A percentile compares a stretch with the other conserved stretches of the same genome.
Conservation (phyloP, 176 grass and related monocot genomes). For the Zizania latifolia region DNA sequence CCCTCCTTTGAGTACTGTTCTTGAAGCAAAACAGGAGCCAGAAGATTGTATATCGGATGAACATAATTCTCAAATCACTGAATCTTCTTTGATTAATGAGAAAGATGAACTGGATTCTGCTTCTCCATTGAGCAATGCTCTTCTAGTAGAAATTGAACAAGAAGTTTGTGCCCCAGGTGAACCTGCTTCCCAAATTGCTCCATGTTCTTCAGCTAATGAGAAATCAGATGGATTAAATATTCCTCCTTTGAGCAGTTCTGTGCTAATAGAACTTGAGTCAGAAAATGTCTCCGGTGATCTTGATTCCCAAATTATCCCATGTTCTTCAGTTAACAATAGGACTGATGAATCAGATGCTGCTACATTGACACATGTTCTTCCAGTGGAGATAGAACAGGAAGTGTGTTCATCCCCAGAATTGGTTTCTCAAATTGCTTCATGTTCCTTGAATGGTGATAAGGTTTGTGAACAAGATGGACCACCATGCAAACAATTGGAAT, state of each 20-base stretch:
- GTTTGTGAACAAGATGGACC: slow-evolving; percentile 17
- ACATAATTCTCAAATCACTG: slow-evolving; percentile 16
- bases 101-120: slow-evolving; percentile 15
- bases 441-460: slow-evolving; percentile 8
- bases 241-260: slow-evolving; percentile 26
- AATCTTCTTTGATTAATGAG: slow-evolving; percentile 25
- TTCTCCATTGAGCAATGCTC: neutral
- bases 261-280: neutral
- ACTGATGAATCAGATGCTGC: slow-evolving; percentile 7
- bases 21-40: slow-evolving; percentile 7
- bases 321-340: slow-evolving; percentile 11
- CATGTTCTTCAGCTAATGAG: slow-evolving; percentile 17
- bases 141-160: neutral
- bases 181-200: slow-evolving; percentile 15
- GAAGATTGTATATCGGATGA: slow-evolving; percentile 5
- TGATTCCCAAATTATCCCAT: slow-evolving; percentile 26
- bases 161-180: slow-evolving; percentile 26
- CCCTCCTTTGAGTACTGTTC: slow-evolving; percentile 5
- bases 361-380: neutral
- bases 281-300: slow-evolving; percentile 6
- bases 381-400: slow-evolving; percentile 27
- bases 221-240: slow-evolving; percentile 6
- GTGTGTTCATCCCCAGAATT: slow-evolving; percentile 14
- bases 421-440: slow-evolving; percentile 5
- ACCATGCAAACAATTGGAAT: slow-evolving; percentile 7